Percentiles rank a stretch among this genome's conserved stretches.
These are phyloP conservation scores for Tetrahymena borealis DNA, from an alignment of 73 alveolate genomes.

Conservation along the genomic window DNA sequence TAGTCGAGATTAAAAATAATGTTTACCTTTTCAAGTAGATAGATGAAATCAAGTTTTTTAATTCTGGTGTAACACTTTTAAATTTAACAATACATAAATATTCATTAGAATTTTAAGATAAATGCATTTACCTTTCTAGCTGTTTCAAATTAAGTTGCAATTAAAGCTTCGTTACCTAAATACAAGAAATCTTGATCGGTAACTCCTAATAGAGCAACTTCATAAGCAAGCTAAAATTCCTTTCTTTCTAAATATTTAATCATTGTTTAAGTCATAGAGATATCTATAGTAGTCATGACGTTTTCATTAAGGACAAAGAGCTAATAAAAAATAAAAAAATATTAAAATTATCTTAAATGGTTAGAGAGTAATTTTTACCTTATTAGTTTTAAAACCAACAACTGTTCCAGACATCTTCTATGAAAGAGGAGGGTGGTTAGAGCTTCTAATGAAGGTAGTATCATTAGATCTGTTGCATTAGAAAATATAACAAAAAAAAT, in stretches of 20 bases:
- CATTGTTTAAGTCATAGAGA: slow-evolving; percentile 19
- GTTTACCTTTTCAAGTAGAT: not conserved
- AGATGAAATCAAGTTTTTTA: not conserved
- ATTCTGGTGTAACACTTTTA: not conserved
- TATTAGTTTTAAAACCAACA: slow-evolving; percentile 13
- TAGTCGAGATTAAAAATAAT: too few relatives aligned
- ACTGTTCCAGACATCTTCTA: slow-evolving; percentile 22
- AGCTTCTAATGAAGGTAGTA: slow-evolving; percentile 9
- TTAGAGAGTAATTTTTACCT: not conserved
- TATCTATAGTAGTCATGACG: slow-evolving; percentile 11
- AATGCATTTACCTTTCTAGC: slow-evolving; percentile 20
- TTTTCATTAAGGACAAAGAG: not conserved
- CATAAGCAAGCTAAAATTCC: slow-evolving; percentile 23
- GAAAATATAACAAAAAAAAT: not conserved
- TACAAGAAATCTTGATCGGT: slow-evolving; percentile 23
- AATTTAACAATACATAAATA: not conserved
- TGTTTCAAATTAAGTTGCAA: slow-evolving; percentile 25
- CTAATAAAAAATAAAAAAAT: not conserved
- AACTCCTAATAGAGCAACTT: slow-evolving; percentile 31
- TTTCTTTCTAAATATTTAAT: slow-evolving; percentile 22
- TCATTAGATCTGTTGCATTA: not conserved
- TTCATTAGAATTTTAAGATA: not conserved
- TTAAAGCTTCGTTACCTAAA: slow-evolving; percentile 32
- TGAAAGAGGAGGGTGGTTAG: slow-evolving; percentile 16
- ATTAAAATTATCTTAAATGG: not conserved